A percentile compares a stretch with the other conserved stretches of the same genome.
phyloP scores from a whole-genome alignment of 2,329 filamentous ascomycete genomes.

The Penicillium sp. region DNA sequence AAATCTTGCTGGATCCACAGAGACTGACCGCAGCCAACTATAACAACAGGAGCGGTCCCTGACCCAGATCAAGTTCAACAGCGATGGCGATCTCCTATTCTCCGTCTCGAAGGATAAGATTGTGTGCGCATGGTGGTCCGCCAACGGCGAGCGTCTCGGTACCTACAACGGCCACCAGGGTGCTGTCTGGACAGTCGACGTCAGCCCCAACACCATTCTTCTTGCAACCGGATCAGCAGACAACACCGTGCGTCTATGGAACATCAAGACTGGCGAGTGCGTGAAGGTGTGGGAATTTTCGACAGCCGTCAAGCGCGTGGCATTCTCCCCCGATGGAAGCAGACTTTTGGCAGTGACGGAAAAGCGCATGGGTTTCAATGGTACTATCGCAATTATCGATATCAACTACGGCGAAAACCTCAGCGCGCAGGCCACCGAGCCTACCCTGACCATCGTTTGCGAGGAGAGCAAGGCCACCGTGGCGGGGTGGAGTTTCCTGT shows the following conservation, averaged over 20 bases:
- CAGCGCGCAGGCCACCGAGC: conserved; percentile 81
- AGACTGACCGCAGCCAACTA: conserved; percentile 23
- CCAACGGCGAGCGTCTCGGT: conserved; percentile 96
- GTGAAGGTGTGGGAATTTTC: conserved; percentile 98
- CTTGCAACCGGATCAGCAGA: conserved; percentile 95
- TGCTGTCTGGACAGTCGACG: conserved; percentile 97
- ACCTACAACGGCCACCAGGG: conserved; percentile 97
- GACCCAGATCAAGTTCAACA: conserved; percentile 93
- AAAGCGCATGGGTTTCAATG: conserved; percentile 95
- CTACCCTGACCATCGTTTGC: conserved; percentile 81
- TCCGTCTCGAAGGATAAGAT: conserved; percentile 94
- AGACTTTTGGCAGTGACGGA: conserved; percentile 92
- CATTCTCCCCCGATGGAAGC: conserved; percentile 92
- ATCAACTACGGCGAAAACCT: conserved; percentile 75
- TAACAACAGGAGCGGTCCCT: conserved; percentile 73
- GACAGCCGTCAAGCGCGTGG: conserved; percentile 94
- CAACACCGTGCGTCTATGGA: conserved; percentile 97
- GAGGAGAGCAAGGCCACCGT: conserved; percentile 96
- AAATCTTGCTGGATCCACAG: conserved; percentile 22
- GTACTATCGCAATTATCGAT: conserved; percentile 89
- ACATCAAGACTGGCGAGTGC: conserved; percentile 85
- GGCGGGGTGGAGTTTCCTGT: conserved; percentile 91
- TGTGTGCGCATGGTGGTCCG: conserved; percentile 94
- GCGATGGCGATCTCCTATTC: conserved; percentile 95
- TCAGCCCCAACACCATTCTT: conserved; percentile 86